phyloP scores from a whole-genome alignment of 371 early-diverging fungal species.

The Circinella umbellata region DNA sequence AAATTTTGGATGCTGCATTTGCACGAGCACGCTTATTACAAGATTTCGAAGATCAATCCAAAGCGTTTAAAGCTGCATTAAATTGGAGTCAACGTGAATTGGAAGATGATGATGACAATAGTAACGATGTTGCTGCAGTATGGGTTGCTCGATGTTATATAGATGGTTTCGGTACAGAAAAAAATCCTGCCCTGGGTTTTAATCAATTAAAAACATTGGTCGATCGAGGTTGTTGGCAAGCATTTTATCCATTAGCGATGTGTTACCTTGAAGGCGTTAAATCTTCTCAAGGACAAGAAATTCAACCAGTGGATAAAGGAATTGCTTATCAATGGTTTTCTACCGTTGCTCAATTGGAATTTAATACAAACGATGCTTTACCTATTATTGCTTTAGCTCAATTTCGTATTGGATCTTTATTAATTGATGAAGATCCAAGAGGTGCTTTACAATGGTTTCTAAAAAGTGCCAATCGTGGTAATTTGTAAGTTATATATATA shows the following conservation, averaged over 20 bases:
- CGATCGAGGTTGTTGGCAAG: constrained; percentile 37
- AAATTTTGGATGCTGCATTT: constrained; percentile 26
- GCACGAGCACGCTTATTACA: constrained; percentile 22
- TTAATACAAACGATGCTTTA: constrained; percentile 63
- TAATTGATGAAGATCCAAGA: constrained; percentile 19
- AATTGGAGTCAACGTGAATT: constrained; percentile 28
- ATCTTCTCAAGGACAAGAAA: constrained; percentile 31
- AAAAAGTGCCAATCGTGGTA: constrained; percentile 32
- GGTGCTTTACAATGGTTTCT: constrained; percentile 32
- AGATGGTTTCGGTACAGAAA: constrained; percentile 46
- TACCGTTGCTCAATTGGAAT: constrained; percentile 70
- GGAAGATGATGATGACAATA: constrained; percentile 21
- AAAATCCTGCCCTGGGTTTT: constrained; percentile 36
- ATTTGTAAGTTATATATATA: constrained; percentile 26
- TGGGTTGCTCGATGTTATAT: constrained; percentile 48
- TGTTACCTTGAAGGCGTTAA: constrained; percentile 45
- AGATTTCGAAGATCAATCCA: constrained; percentile 28
- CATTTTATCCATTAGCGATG: constrained; percentile 44
- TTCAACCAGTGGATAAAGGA: constrained; percentile 48
- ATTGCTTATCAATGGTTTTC: constrained; percentile 69
- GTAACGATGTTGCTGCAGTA: constrained; percentile 29
- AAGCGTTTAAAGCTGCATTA: constrained; percentile 36
- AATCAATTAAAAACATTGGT: constrained; percentile 33
- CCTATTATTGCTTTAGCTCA: constrained; percentile 27
- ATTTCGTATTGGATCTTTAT: constrained; percentile 26